phyloP scores from a whole-genome alignment of 371 early-diverging fungal genomes.

The Zopfochytrium polystomum region DNA sequence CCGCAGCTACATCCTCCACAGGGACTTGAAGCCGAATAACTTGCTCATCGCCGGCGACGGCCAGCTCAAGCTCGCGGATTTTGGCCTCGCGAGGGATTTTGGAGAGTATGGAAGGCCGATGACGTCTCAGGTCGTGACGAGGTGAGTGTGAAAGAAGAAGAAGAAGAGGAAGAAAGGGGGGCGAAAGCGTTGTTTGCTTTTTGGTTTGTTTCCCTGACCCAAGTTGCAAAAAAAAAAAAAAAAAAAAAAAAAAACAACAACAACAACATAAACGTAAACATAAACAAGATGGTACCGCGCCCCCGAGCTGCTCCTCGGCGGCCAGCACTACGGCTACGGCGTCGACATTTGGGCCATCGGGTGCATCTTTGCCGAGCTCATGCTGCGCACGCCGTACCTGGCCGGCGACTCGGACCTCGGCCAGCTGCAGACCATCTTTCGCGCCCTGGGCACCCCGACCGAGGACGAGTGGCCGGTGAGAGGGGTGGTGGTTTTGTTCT shows the following conservation, averaged over 20 bases:
- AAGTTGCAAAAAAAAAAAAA: too few relatives aligned
- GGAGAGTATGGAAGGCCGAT: constrained; percentile 77
- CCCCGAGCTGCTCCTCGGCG: constrained; percentile 96
- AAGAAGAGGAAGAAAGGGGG: constrained; percentile 46
- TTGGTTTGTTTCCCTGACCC: not conserved
- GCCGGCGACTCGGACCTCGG: constrained; percentile 93
- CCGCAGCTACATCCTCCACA: constrained; percentile 87
- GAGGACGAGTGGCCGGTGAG: constrained; percentile 96
- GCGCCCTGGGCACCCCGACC: constrained; percentile 96
- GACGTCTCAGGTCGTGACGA: constrained; percentile 93
- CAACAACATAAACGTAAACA: too few relatives aligned
- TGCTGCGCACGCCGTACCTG: constrained; percentile 93
- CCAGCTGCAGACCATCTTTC: constrained; percentile 91
- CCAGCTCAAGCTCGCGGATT: constrained; percentile 97
- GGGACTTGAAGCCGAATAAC: constrained; percentile 99
- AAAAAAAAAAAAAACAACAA: too few relatives aligned
- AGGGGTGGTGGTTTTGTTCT: constrained; percentile 36
- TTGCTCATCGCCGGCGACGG: constrained; percentile 90
- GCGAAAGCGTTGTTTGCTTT: constrained; percentile 74
- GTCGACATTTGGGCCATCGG: constrained; percentile 99
- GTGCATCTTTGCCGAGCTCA: constrained; percentile 98
- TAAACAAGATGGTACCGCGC: constrained; percentile 96
- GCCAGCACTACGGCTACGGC: constrained; percentile 81
- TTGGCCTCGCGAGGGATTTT: constrained; percentile 95
- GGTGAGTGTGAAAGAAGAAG: constrained; percentile 50